phyloP scores from a whole-genome alignment of 768 basidiomycete genomes.

The Boletus rufocinnamomeus region DNA sequence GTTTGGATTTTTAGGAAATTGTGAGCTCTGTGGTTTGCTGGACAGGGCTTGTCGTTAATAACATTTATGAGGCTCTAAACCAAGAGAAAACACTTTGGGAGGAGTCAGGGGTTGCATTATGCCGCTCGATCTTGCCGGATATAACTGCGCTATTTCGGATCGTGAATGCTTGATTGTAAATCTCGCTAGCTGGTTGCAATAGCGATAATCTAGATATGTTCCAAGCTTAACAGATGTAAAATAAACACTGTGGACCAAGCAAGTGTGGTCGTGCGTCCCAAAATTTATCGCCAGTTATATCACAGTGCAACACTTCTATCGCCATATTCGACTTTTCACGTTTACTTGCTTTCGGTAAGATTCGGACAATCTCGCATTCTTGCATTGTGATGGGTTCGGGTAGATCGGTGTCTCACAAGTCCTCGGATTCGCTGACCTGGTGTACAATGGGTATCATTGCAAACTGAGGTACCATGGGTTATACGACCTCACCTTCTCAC shows the following conservation, averaged over 20 bases:
- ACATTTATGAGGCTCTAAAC: background rate
- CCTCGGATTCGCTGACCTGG: slow-evolving; percentile 14
- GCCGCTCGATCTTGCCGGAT: background rate
- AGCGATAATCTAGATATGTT: background rate
- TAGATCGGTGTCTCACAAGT: background rate
- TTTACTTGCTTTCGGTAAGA: slow-evolving; percentile 32
- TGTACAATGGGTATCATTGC: background rate
- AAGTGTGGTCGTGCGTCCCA: slow-evolving; percentile 67
- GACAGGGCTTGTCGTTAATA: background rate
- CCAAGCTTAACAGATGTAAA: too few relatives aligned
- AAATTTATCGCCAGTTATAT: slow-evolving; percentile 80
- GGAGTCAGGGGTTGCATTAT: background rate
- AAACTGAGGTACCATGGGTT: background rate
- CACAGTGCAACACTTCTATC: slow-evolving; percentile 72
- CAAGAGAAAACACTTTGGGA: too few relatives aligned
- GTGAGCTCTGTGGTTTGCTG: background rate
- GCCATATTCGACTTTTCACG: slow-evolving; percentile 41
- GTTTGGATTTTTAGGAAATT: background rate
- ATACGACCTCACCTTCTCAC: slow-evolving; percentile 50
- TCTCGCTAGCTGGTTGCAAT: too few relatives aligned
- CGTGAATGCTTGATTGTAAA: background rate
- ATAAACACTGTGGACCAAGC: slow-evolving; percentile 32
- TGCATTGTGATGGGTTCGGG: background rate
- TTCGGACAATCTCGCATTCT: slow-evolving; percentile 8
- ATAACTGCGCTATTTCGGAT: background rate